Base-by-base conservation (phyloP, 1,284 basidiomycete genomes). In the Stereum hirsutum region DNA sequence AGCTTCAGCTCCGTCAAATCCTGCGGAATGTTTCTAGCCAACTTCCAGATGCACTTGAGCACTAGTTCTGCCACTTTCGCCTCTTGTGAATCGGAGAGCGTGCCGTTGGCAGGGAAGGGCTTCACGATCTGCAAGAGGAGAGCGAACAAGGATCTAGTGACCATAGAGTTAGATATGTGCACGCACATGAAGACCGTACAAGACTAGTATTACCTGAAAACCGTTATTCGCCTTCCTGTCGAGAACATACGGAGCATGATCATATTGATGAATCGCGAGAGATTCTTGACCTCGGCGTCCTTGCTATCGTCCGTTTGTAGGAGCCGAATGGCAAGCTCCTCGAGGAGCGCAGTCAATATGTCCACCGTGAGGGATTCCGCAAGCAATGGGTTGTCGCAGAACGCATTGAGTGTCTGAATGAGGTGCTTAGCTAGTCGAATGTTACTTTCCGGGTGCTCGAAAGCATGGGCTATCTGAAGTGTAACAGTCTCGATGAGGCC, bases 21-120 rank as follows among this genome's bases (percentile, higher is more conserved):
- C 53, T 92, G 86, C 12, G 93, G 92, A 37, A 98, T 89, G 51
- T 90, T 92, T 52, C 95, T 80, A 7, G 93, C 93, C 42, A 98
- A 70, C 66, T 99, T 99, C 96, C 96, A 99, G 26, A 99, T 79
- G 62, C 96, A 99, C 70, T 99, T 99, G 54, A 99, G 71, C 24
- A 99, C 89, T 25, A 99, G 74, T 61, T 99, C 96, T 6, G 94
- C 93, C 39, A 98, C 92, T 56, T 89, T 90, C 1, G 91, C 80
- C 54, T 89, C 82, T 52, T 87, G 83, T 2, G 87, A 81, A 36
- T 89, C 82, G 1, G 74, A 56, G 34, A 68, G 63, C 20, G 79
- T 85, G 23, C 77, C 78, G 42, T 77, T 82, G 48, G 62, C 72
- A 12, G 81, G 87, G 66, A 89, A 97, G 34, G 83, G 90, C 63